phyloP scores from a whole-genome alignment of 345 rosid genomes.

The Microthlaspi erraticum region DNA sequence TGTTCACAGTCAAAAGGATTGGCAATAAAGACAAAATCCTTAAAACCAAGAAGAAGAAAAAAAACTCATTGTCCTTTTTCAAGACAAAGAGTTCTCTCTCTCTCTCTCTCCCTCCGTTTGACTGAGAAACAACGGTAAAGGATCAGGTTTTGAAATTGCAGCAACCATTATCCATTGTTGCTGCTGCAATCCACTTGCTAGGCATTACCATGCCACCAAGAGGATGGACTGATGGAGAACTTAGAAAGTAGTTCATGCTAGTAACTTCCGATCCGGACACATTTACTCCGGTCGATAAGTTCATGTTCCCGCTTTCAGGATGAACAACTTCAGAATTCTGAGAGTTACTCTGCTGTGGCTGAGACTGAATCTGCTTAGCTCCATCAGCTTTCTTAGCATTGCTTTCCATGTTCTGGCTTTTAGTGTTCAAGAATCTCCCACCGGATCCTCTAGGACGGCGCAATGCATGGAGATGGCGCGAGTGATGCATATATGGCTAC shows the following conservation, averaged over 20 bases:
- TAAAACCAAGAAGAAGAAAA: slow-evolving; percentile 1
- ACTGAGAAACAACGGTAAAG: slow-evolving; percentile 36
- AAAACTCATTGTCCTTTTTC: slow-evolving; percentile 25
- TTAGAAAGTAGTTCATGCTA: slow-evolving; percentile 61
- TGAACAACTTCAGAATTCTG: slow-evolving; percentile 82
- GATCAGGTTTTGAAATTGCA: slow-evolving; percentile 64
- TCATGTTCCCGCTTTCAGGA: slow-evolving; percentile 68
- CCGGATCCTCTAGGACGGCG: slow-evolving; percentile 97
- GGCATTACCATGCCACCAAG: slow-evolving; percentile 67
- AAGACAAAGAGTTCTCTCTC: slow-evolving; percentile 9
- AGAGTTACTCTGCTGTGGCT: slow-evolving; percentile 62
- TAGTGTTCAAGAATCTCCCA: slow-evolving; percentile 92
- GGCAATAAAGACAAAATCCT: slow-evolving; percentile 35
- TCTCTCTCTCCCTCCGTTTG: slow-evolving; percentile 13
- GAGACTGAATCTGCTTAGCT: slow-evolving; percentile 19
- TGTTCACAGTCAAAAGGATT: slow-evolving; percentile 58
- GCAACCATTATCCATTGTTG: slow-evolving; percentile 51
- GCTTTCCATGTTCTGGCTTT: slow-evolving; percentile 36
- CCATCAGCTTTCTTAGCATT: slow-evolving; percentile 41
- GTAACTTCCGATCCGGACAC: slow-evolving; percentile 77
- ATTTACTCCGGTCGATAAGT: slow-evolving; percentile 60
- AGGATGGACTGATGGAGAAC: slow-evolving; percentile 49
- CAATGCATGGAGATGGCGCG: slow-evolving; percentile 95
- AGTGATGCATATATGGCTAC: slow-evolving; percentile 90
- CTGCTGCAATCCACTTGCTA: slow-evolving; percentile 74